Evolutionary conservation across 768 basidiomycete genomes (phyloP).

Genomic region (Sporobolomyces pararoseus): DNA sequence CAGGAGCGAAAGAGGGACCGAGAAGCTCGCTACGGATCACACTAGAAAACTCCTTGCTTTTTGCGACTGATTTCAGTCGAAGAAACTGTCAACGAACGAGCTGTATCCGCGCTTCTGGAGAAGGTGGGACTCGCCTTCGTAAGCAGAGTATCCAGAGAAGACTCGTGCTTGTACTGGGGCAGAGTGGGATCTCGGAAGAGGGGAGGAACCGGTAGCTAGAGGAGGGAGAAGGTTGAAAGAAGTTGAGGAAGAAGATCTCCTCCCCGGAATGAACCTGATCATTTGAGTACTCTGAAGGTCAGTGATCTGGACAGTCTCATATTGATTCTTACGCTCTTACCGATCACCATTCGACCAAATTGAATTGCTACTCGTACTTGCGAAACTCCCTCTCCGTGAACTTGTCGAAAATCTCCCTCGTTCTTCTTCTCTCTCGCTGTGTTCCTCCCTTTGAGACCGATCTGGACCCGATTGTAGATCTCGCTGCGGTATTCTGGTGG

Average conservation of each 20-base stretch:
- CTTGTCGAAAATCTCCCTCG: not conserved
- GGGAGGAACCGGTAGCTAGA: not conserved
- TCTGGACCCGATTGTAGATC: too few species aligned
- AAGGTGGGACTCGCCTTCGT: not conserved
- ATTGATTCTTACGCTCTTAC: too few species aligned
- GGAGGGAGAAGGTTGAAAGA: not conserved
- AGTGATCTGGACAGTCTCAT: too few species aligned
- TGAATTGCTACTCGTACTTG: not conserved
- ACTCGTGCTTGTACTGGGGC: not conserved
- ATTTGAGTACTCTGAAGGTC: too few species aligned
- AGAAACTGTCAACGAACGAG: too few species aligned
- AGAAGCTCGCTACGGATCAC: not conserved
- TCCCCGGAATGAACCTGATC: not conserved
- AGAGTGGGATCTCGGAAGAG: constrained; percentile 1
- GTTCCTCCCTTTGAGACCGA: not conserved
- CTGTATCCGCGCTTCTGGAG: not conserved
- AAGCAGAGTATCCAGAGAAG: not conserved
- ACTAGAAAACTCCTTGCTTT: not conserved
- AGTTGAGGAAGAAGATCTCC: constrained; percentile 6
- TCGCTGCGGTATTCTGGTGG: too few species aligned
- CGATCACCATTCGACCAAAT: constrained; percentile 3
- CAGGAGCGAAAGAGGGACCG: not conserved
- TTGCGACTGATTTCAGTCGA: not conserved
- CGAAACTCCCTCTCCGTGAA: not conserved
- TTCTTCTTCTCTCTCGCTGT: not conserved